Evolutionary conservation across 257 asterid species (phyloP), one percentile per base, ranked within the genome.

Genomic region (Nicotiana sylvestris): DNA sequence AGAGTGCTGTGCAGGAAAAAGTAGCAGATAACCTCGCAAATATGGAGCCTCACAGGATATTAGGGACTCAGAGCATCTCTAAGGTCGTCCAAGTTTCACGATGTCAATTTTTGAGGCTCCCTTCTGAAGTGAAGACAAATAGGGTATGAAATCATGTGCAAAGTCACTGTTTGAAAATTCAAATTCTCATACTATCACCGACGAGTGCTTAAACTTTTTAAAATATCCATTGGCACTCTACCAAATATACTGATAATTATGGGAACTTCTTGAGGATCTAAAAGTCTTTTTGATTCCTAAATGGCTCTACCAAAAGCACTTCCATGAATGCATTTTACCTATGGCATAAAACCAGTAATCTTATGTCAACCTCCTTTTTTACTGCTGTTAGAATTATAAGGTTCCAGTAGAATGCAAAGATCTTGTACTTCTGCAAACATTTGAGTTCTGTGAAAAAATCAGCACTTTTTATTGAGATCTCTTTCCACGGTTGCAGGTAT

Each of bases 71-170:
- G 6, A 89, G 78, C 65, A 82, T 84, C 25, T 81, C 92, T 49
- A 89, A 88, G 85, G 89, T 91, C 12, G 85, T 91, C 62, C 96
- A 89, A 81, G 88, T 93, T 83, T 85, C 95, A 62, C 82, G 82
- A 56, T 94, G 94, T 85, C 87, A 84, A 67, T 88, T 89, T 35
- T 72, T 89, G 88, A 85, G 87, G 43, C 91, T 94, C 85, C 55
- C 87, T 82, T 92, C 91, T 18, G 91, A 88, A 76, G 79, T 83
- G 74, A 86, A 88, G 87, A 81, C 86, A 49, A 84, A 74, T 66
- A 79, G 69, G 95, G 98, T 94, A 86, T 46, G 87, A 33, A 72
- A 46, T 72, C 13, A 21, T 60, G 66, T 21, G 66, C 30, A 58
- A 37, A 16, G 30, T 60, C 30, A 12, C 9, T 72, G 35, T 72